These are phyloP conservation scores for Aspergillus sp. DNA, from an alignment of 2,329 filamentous ascomycete species.

Conservation along the genomic window DNA sequence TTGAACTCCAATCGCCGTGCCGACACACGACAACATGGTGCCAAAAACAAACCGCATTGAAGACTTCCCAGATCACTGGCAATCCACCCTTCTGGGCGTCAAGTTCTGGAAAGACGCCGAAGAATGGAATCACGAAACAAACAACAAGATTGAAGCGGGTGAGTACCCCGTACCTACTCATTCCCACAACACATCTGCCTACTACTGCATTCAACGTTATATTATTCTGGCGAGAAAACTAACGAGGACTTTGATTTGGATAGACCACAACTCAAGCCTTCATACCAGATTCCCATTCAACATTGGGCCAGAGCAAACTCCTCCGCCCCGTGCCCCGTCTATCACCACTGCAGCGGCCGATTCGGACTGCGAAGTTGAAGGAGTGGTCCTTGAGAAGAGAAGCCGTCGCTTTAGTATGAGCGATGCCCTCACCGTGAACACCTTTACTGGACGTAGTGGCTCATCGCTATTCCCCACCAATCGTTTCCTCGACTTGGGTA, in stretches of 20 bases:
- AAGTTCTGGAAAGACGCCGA: slow-evolving; percentile 32
- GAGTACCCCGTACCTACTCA: slow-evolving; percentile 1
- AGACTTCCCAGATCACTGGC: slow-evolving; percentile 26
- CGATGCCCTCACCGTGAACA: slow-evolving; percentile 17
- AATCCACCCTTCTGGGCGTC: slow-evolving; percentile 25
- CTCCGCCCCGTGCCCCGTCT: neutral
- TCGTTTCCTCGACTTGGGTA: slow-evolving; percentile 9
- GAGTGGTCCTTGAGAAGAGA: neutral
- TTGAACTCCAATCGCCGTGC: neutral
- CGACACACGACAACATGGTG: neutral
- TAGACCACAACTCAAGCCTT: slow-evolving; percentile 19
- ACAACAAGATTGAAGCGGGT: slow-evolving; percentile 20
- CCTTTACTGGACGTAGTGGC: neutral
- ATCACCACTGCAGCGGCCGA: neutral
- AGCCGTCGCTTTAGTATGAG: slow-evolving; percentile 29
- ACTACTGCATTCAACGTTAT: neutral
- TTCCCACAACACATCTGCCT: neutral
- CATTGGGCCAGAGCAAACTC: slow-evolving; percentile 13
- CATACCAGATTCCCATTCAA: slow-evolving; percentile 28
- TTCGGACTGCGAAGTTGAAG: neutral
- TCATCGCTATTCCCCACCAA: neutral
- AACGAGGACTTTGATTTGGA: neutral
- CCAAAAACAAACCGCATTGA: slow-evolving; percentile 16
- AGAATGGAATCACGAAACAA: slow-evolving; percentile 14
- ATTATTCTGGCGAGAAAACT: neutral